A percentile compares a stretch with the other conserved stretches of the same genome.
phyloP scores from a whole-genome alignment of 441 rosid species.

The Brassica hybrid region DNA sequence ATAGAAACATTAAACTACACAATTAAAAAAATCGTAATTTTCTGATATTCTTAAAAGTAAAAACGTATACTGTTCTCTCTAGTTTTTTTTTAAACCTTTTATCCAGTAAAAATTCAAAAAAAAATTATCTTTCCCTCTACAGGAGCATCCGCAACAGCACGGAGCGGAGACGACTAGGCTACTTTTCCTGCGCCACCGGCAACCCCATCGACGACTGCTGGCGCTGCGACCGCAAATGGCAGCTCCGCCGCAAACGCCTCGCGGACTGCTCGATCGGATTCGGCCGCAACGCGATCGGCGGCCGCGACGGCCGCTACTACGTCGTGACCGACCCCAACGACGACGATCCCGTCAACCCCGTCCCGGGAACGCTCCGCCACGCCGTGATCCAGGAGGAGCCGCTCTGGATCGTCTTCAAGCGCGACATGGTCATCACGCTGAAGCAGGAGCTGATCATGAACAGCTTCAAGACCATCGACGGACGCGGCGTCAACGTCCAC shows the following conservation, averaged over 20 bases:
- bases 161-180: constrained; percentile 50
- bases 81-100: neutral
- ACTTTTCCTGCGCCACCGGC: constrained; percentile 58
- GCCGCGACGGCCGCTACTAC: constrained; percentile 56
- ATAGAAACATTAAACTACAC: neutral
- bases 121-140: neutral
- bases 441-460: constrained; percentile 63
- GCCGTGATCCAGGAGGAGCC: constrained; percentile 65
- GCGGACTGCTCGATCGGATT: constrained; percentile 61
- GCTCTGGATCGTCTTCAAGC: constrained; percentile 60
- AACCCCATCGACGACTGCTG: constrained; percentile 67
- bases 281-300: constrained; percentile 61
- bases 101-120: neutral
- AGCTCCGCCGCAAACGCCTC: constrained; percentile 48
- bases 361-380: constrained; percentile 60
- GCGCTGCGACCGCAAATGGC: constrained; percentile 58
- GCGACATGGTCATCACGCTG: constrained; percentile 57
- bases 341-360: constrained; percentile 50
- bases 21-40: too few species aligned
- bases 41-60: too few species aligned
- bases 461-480: constrained; percentile 63
- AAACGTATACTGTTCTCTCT: neutral
- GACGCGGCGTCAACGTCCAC: constrained; percentile 58
- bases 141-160: constrained; percentile 55
- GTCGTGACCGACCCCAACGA: constrained; percentile 51